Evolutionary conservation across 2,329 filamentous ascomycete genomes (phyloP), one percentile per base, ranked within the genome.

Genomic region (Elsinoe batatas): DNA sequence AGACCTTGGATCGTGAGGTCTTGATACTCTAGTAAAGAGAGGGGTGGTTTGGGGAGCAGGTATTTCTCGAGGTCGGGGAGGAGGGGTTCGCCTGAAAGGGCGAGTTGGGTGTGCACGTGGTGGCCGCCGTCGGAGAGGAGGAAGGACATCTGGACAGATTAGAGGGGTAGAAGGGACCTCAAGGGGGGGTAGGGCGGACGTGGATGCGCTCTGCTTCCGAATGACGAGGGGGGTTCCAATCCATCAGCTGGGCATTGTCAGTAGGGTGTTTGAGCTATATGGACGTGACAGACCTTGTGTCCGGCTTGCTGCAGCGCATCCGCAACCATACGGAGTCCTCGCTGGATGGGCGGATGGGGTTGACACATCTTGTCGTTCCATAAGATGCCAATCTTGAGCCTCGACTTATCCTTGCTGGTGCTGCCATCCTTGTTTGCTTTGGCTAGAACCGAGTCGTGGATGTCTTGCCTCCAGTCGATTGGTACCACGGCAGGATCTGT

Each of bases 401-500:
- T 68, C 4, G 20, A 13, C 12, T 18, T 11, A 33, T 11, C 43
- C 61, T 60, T 47, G 10, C n/a, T 10, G 11, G 43, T 12, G 2
- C 38, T 33, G 22, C 43, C 43, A 26, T 13, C 20, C 12, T 26
- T 12, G 11, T 47, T 22, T 12, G 20, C 43, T 30, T 12, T 18
- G 5, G 43, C 53, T 53, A 18, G 35, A 40, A 59, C 12, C 56
- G 50, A 35, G 57, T 54, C n/a, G 67, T 64, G 5, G 11, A 47
- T n/a, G 2, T 47, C 12, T 13, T 47, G 43, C 15, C 75, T 67
- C 80, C 81, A 85, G 0, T 79, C 77, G 20, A 84, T 75, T 0
- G 81, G 80, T 1, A 82, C 63, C 36, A 81, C 76, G n/a, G 76
- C 76, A 0, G 81, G 75, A 57, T 84, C 81, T 1, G 64, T 64